A percentile compares a stretch with the other conserved stretches of the same genome.
Evolutionary conservation across 306 rosid genomes (phyloP).

Genomic region (Abrus pulchellus): DNA sequence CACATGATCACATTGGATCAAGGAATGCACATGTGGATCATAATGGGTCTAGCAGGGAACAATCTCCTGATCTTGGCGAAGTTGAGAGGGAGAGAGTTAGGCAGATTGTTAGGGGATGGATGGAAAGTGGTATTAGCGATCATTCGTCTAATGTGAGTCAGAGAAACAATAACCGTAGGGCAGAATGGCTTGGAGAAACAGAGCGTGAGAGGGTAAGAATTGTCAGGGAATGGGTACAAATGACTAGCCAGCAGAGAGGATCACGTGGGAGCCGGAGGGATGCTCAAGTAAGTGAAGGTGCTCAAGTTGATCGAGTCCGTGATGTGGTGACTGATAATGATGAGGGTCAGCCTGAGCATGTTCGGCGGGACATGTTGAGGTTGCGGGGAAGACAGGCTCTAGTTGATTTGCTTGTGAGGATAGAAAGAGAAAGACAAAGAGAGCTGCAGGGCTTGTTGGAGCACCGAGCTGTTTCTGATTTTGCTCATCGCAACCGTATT

Average conservation of each 20-base stretch:
- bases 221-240: constrained; percentile 99
- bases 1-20: constrained; percentile 76
- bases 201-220: constrained; percentile 99
- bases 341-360: constrained; percentile 94
- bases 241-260: constrained; percentile 96
- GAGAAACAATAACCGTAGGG: constrained; percentile 76
- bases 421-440: constrained; percentile 94
- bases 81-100: constrained; percentile 99
- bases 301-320: constrained; percentile 65
- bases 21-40: constrained; percentile 64
- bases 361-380: constrained; percentile 85
- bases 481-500: constrained; percentile 98
- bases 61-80: constrained; percentile 98
- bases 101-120: constrained; percentile 98
- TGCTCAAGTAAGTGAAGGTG: constrained; percentile 64
- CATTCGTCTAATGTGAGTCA: constrained; percentile 78
- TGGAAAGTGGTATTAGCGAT: constrained; percentile 95
- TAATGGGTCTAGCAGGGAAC: constrained; percentile 91
- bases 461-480: constrained; percentile 98
- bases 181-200: constrained; percentile 99
- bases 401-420: constrained; percentile 90
- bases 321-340: constrained; percentile 72
- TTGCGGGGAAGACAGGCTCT: constrained; percentile 97
- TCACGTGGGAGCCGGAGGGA: constrained; percentile 87
- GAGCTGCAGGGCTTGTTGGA: constrained; percentile 94